These are phyloP conservation scores for Galeopsis tetrahit DNA, from an alignment of 257 asterid genomes.

Conservation along the genomic window DNA sequence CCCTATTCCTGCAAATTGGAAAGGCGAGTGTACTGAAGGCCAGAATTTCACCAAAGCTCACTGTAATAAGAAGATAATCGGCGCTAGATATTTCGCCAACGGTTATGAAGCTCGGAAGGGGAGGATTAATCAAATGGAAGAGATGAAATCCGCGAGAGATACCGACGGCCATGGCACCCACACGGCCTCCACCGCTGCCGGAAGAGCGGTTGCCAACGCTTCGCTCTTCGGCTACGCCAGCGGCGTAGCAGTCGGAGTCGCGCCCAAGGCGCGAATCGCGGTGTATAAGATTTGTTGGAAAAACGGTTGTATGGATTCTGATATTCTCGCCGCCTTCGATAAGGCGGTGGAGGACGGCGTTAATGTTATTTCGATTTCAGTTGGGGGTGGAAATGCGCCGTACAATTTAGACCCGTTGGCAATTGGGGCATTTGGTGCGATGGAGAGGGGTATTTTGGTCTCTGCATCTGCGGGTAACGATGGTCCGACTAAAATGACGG, in stretches of 20 bases:
- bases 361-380: conserved; percentile 68
- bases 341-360: conserved; percentile 92
- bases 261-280: conserved; percentile 82
- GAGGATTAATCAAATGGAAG: conserved; percentile 36
- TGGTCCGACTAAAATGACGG: conserved; percentile 69
- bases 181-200: conserved; percentile 91
- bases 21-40: conserved; percentile 66
- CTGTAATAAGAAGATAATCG: conserved; percentile 74
- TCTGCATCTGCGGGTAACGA: conserved; percentile 90
- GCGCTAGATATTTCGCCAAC: conserved; percentile 59
- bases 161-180: conserved; percentile 87
- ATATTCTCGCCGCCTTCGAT: conserved; percentile 80
- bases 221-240: conserved; percentile 67
- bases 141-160: conserved; percentile 65
- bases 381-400: conserved; percentile 73
- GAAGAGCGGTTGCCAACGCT: conserved; percentile 69
- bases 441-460: conserved; percentile 71
- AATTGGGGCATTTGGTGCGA: conserved; percentile 79
- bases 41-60: conserved; percentile 51
- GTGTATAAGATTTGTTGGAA: conserved; percentile 84
- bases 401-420: conserved; percentile 72
- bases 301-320: conserved; percentile 80
- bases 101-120: conserved; percentile 66
- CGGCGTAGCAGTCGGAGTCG: conserved; percentile 78
- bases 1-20: conserved; percentile 68